A percentile compares a stretch with the other conserved stretches of the same genome.
Conservation (phyloP, 495 filamentous ascomycete genomes). For the Penicillium diatomitis region DNA sequence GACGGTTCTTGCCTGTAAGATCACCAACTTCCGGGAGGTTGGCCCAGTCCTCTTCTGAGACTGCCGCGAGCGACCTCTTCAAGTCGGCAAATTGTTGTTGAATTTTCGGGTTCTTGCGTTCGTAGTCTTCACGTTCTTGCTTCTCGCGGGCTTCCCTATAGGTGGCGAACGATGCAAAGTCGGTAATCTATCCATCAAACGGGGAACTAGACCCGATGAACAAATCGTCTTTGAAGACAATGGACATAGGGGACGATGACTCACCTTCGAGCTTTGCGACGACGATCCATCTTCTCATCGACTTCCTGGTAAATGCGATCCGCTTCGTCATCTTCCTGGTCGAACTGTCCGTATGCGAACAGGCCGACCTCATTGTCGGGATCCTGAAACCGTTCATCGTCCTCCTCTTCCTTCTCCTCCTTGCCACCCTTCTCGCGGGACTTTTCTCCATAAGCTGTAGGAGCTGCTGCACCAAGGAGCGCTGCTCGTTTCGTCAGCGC, state of each 20-base stretch:
- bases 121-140: constrained; percentile 87
- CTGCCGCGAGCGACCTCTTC: constrained; percentile 76
- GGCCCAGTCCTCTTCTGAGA: constrained; percentile 96
- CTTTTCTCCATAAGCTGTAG: constrained; percentile 66
- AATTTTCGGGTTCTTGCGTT: constrained; percentile 95
- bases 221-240: constrained; percentile 41
- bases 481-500: constrained; percentile 86
- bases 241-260: constrained; percentile 32
- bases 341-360: constrained; percentile 88
- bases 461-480: constrained; percentile 69
- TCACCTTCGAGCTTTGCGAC: constrained; percentile 84
- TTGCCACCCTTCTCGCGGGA: constrained; percentile 54
- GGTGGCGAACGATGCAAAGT: constrained; percentile 54
- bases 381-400: constrained; percentile 85
- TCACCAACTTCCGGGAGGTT: constrained; percentile 93
- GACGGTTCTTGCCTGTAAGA: constrained; percentile 84
- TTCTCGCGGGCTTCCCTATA: constrained; percentile 92
- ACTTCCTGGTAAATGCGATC: constrained; percentile 91
- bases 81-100: constrained; percentile 97
- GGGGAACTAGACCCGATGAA: constrained; percentile 53
- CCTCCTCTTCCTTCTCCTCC: constrained; percentile 62
- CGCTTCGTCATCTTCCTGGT: constrained; percentile 94
- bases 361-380: constrained; percentile 95
- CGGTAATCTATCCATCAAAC: constrained; percentile 77
- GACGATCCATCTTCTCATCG: constrained; percentile 91